Conservation (phyloP, 1,284 basidiomycete species). For the Peniophora sp. region DNA sequence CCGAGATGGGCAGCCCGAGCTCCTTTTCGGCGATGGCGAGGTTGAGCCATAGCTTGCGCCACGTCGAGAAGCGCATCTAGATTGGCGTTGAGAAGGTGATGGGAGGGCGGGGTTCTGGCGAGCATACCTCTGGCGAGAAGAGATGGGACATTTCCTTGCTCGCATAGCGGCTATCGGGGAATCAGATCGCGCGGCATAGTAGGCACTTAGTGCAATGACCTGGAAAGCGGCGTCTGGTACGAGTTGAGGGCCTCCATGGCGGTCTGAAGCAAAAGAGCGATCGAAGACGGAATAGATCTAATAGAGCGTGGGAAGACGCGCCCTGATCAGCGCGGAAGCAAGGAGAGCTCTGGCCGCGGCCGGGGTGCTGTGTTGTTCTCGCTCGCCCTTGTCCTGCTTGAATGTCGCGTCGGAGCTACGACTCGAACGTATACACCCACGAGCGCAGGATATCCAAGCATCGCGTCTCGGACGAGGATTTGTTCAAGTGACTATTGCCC, state of each 20-base stretch:
- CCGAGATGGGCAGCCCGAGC: conserved; percentile 85
- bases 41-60: conserved; percentile 94
- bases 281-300: not conserved
- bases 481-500: conserved; percentile 66
- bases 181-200: not conserved
- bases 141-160: conserved; percentile 98
- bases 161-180: conserved; percentile 80
- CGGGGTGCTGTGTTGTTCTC: not conserved
- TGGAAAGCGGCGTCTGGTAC: conserved; percentile 71
- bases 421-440: conserved; percentile 36
- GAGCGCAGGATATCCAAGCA: conserved; percentile 66
- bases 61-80: conserved; percentile 94
- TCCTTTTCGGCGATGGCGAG: conserved; percentile 96
- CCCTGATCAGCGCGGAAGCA: not conserved
- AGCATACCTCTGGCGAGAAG: conserved; percentile 88
- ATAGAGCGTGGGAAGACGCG: not conserved
- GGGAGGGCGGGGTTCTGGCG: conserved; percentile 19
- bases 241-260: conserved; percentile 64
- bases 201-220: conserved; percentile 29
- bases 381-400: not conserved
- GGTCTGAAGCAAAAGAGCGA: not conserved
- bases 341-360: not conserved
- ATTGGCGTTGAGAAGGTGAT: not conserved
- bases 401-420: conserved; percentile 65
- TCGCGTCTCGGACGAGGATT: conserved; percentile 70